Conservation (phyloP, 768 basidiomycete species). For the Kwoniella botswanensis region DNA sequence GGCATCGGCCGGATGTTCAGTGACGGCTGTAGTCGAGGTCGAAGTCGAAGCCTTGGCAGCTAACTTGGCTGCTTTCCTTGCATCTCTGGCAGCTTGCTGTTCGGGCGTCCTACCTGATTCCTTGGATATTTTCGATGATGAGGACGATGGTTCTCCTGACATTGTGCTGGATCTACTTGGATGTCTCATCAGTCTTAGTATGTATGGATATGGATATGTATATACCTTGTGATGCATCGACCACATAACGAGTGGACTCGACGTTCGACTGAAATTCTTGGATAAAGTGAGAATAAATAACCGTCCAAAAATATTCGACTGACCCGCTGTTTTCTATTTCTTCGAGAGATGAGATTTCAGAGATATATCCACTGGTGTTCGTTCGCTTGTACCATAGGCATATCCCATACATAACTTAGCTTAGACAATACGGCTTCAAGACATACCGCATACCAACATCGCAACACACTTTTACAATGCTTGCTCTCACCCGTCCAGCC, state of each 20-base stretch:
- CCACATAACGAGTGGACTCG: background rate
- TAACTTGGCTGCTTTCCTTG: conserved; percentile 40
- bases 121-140: conserved; percentile 6
- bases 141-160: conserved; percentile 21
- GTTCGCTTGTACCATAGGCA: too few relatives aligned
- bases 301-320: conserved; percentile 19
- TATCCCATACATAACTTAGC: too few relatives aligned
- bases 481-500: conserved; percentile 4
- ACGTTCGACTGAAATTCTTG: conserved; percentile 19
- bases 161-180: conserved; percentile 11
- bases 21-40: too few relatives aligned
- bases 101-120: conserved; percentile 39
- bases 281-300: conserved; percentile 23
- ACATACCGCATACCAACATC: too few relatives aligned
- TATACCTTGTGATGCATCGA: background rate
- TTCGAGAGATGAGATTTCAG: background rate
- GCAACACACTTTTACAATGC: background rate
- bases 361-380: too few relatives aligned
- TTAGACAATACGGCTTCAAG: too few relatives aligned
- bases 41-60: conserved; percentile 7
- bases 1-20: background rate
- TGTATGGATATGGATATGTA: background rate
- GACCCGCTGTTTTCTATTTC: background rate
- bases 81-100: conserved; percentile 39
- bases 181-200: background rate